phyloP scores from a whole-genome alignment of 2,329 filamentous ascomycete genomes.

The Purpureocillium takamizusanense region DNA sequence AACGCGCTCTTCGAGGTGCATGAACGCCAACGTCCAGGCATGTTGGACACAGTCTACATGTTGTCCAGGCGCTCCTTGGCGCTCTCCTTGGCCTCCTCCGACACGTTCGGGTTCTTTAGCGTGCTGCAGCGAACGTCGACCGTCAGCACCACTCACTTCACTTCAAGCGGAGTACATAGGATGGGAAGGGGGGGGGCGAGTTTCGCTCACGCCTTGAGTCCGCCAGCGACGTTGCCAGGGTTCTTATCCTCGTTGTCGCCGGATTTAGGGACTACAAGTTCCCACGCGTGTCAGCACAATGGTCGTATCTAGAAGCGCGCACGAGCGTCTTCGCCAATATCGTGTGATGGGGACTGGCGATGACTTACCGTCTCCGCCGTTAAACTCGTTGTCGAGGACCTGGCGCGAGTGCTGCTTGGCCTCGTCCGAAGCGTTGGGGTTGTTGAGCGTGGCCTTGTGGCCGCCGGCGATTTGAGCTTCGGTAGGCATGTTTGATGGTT shows the following conservation, averaged over 20 bases:
- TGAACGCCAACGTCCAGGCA: background rate
- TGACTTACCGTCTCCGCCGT: conserved; percentile 27
- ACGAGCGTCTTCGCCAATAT: too few relatives aligned
- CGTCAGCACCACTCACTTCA: conserved; percentile 13
- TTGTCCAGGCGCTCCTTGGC: conserved; percentile 42
- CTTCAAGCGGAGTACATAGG: too few relatives aligned
- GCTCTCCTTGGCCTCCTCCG: conserved; percentile 45
- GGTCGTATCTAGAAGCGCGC: too few relatives aligned
- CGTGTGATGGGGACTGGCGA: too few relatives aligned
- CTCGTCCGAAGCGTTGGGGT: conserved; percentile 46
- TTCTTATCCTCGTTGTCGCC: conserved; percentile 35
- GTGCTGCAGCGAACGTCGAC: conserved; percentile 21
- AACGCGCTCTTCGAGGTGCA: too few relatives aligned
- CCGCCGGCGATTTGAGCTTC: conserved; percentile 44
- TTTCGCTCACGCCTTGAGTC: conserved; percentile 39
- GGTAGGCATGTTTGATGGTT: conserved; percentile 25
- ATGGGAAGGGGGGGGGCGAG: too few relatives aligned
- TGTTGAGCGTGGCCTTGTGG: conserved; percentile 51
- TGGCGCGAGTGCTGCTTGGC: conserved; percentile 45
- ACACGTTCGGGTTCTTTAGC: conserved; percentile 46
- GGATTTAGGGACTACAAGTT: conserved; percentile 17
- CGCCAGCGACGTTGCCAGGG: conserved; percentile 41
- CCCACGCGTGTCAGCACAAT: too few relatives aligned
- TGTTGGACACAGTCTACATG: background rate
- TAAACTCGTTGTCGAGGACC: conserved; percentile 41